Evolutionary conservation across 1,284 basidiomycete genomes (phyloP), one percentile per base, ranked within the genome.

Genomic region (Anthracocystis panici-leucophaei): DNA sequence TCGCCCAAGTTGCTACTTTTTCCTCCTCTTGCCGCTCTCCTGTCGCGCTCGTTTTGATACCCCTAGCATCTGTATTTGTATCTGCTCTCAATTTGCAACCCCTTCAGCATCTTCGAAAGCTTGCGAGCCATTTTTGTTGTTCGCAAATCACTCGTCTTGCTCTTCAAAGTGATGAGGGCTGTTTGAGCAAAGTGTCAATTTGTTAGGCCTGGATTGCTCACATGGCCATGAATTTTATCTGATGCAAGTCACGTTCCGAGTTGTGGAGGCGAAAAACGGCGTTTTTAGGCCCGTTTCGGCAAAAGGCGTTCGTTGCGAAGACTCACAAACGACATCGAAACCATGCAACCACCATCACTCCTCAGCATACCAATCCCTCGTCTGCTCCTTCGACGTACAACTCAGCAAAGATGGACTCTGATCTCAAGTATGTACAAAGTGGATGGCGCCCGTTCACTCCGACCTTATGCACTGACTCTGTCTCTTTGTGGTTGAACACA

Each of bases 11-110:
- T n/a, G 11, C 27, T 2, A 23, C 38, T 16, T 9, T 41, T 14
- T 14, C 27, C n/a, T 25, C 23, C 16, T 14, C 38, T 21, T 20
- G 41, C 29, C 23, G 44, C 35, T 16, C 35, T 18, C 38, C 50
- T 41, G 23, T 53, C 21, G 20, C 54, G 20, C 54, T 35, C 25
- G 18, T 35, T 44, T 23, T 21, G 16, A 8, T 50, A 25, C 35
- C 38, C 21, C 2, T 38, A 46, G 55, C 68, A 71, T 65, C 40
- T 65, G 68, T 65, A 65, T 50, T 65, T 71, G 68, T 65, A 71
- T 33, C 49, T 31, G 1, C 52, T 49, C 49, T 53, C 52, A 46
- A 48, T 51, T 23, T 12, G 31, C 54, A 53, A 23, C 14, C 35
- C 10, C 29, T 31, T 49, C 48, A 31, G 48, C 48, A 49, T 49